Evolutionary conservation across 352 stramenopile species (phyloP), one percentile per base, ranked within the genome.

Genomic region (Globisporangium okanoganense): DNA sequence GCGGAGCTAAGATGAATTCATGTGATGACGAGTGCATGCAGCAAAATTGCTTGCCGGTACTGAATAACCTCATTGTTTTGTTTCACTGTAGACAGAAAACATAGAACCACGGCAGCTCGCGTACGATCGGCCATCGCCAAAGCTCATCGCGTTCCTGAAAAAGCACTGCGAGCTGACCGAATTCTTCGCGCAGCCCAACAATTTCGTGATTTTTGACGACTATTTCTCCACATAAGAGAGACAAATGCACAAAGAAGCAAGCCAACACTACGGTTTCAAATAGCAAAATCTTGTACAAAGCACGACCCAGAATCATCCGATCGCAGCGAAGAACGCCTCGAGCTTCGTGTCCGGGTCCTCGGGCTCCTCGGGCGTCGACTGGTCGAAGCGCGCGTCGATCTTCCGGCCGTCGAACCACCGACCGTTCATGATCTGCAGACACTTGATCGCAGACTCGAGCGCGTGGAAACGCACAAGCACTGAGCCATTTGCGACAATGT

Each of bases 131-230:
- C 85, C 87, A 25, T 95, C 86, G 33, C 73, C 85, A 3, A 93
- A 94, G 58, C 69, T 95, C n/a, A 67, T 88, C 5, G 69, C 81
- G 38, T 95, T 95, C 56, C 64, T 94, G 9, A 61, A 67, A 14
- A 96, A 93, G 66, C 79, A 95, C 62, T 75, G 71, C 22, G 66
- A 49, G 0, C 71, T 95, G 25, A 64, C 27, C 0, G 56, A 71
- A 1, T 79, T 82, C 60, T 72, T 78, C 55, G 70, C 68, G 31
- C 88, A 96, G 58, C 78, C 85, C 56, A 96, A 95, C 68, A 85
- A 82, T 55, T 96, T 95, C 66, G 84, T 95, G 25, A 43, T 96
- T 18, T 95, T 93, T 55, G 73, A 91, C 61, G 72, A 52, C 40
- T 95, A 79, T 63, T 92, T 95, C 43, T 61, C 49, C 33, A 56